Evolutionary conservation across 495 filamentous ascomycete genomes (phyloP).

Genomic region (Neurospora tetraspora): DNA sequence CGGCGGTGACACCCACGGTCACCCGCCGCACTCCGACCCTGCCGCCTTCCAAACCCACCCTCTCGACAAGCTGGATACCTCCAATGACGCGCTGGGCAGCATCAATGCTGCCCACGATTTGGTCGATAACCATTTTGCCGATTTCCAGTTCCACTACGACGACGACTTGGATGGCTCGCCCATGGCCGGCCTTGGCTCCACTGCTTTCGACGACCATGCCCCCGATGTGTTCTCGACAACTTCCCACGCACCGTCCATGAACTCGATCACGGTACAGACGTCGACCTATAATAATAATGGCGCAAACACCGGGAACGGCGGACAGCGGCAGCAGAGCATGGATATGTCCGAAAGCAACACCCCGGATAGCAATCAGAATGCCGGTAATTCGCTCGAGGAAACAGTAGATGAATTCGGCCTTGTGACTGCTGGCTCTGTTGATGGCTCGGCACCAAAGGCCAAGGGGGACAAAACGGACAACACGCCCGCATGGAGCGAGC

Average conservation of each 20-base stretch:
- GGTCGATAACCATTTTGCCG: conserved; percentile 30
- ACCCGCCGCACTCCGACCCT: conserved; percentile 14
- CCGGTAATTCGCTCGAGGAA: conserved; percentile 37
- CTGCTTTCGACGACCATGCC: conserved; percentile 27
- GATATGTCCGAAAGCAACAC: conserved; percentile 39
- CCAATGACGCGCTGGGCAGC: conserved; percentile 18
- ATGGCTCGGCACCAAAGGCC: conserved; percentile 41
- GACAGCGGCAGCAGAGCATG: conserved; percentile 23
- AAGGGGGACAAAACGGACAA: conserved; percentile 49
- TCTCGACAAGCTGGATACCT: conserved; percentile 16
- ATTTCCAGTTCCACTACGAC: conserved; percentile 38
- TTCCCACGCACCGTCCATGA: conserved; percentile 23
- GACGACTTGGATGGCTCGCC: conserved; percentile 28
- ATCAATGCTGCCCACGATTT: conserved; percentile 24
- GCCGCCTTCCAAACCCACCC: conserved; percentile 14
- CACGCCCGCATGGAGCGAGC: conserved; percentile 39
- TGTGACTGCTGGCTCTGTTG: conserved; percentile 29
- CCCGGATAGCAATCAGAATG: conserved; percentile 35
- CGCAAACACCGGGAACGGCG: conserved; percentile 1
- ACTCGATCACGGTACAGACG: conserved; percentile 24
- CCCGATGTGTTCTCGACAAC: conserved; percentile 28
- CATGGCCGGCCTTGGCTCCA: conserved; percentile 25
- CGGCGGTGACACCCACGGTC: conserved; percentile 11
- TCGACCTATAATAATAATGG: conserved; percentile 8
- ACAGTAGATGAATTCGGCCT: conserved; percentile 45